These are phyloP conservation scores for Phialophora verrucosa DNA, from an alignment of 2,329 filamentous ascomycete species.

Conservation along the genomic window DNA sequence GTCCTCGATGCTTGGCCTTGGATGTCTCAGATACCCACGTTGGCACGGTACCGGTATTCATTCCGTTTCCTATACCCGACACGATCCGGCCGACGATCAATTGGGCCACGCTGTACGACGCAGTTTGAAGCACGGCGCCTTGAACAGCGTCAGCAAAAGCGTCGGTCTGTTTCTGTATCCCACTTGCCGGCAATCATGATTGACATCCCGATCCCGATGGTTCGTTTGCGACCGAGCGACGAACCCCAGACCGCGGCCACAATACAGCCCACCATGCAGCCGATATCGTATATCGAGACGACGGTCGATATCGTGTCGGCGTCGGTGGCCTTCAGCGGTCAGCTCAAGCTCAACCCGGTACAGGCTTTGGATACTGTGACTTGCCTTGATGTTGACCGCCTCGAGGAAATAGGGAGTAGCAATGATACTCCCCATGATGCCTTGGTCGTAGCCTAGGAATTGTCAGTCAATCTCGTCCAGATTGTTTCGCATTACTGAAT, in stretches of 20 bases:
- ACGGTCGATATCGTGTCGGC: conserved; percentile 44
- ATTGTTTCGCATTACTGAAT: no score
- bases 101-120: conserved; percentile 52
- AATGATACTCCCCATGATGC: conserved; percentile 39
- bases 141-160: conserved; percentile 32
- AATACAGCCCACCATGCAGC: conserved; percentile 65
- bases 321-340: conserved; percentile 13
- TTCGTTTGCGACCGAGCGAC: conserved; percentile 57
- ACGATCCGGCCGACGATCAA: conserved; percentile 59
- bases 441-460: conserved; percentile 35
- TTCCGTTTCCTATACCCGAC: conserved; percentile 57
- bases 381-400: conserved; percentile 32
- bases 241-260: conserved; percentile 60
- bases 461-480: no score
- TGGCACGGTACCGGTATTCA: conserved; percentile 58
- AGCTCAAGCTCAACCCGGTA: background rate
- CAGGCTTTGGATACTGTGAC: background rate
- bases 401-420: conserved; percentile 37
- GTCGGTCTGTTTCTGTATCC: conserved; percentile 31
- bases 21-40: conserved; percentile 60
- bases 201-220: conserved; percentile 54
- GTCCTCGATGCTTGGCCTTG: conserved; percentile 51
- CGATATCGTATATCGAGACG: conserved; percentile 63
- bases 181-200: conserved; percentile 55
- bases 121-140: conserved; percentile 55